phyloP scores from a whole-genome alignment of 352 stramenopile genomes.

The Phytophthora sp. region DNA sequence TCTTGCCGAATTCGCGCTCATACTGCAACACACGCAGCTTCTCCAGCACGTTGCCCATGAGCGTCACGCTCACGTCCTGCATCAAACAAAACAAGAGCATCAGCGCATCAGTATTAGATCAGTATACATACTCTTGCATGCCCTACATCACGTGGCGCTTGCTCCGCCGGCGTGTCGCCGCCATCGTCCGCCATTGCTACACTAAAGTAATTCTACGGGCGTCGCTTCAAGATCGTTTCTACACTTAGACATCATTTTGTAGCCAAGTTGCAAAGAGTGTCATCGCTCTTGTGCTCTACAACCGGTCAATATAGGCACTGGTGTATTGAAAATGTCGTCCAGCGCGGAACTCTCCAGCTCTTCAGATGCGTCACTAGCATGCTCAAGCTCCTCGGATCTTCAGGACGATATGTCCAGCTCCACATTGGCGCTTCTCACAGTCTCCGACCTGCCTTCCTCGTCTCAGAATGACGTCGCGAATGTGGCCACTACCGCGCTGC shows the following conservation, averaged over 20 bases:
- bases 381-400: constrained; percentile 20
- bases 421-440: constrained; percentile 29
- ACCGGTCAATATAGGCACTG: constrained; percentile 14
- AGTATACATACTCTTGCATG: background rate
- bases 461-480: constrained; percentile 24
- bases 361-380: constrained; percentile 8
- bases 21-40: constrained; percentile 85
- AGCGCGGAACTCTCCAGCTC: constrained; percentile 26
- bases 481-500: constrained; percentile 33
- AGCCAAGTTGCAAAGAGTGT: constrained; percentile 20
- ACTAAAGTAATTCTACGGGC: constrained; percentile 13
- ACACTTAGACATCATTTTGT: constrained; percentile 17
- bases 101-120: background rate
- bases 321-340: no score
- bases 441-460: constrained; percentile 23
- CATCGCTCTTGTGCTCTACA: constrained; percentile 19
- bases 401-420: constrained; percentile 31
- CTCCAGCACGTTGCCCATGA: constrained; percentile 87
- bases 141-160: constrained; percentile 25
- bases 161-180: constrained; percentile 21
- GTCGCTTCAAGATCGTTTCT: constrained; percentile 38
- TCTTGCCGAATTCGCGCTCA: constrained; percentile 82
- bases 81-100: background rate
- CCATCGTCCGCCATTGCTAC: constrained; percentile 32
- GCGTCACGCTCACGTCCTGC: constrained; percentile 77